Base-by-base conservation (phyloP, 768 basidiomycete species). In the Candolleomyces eurysporus region DNA sequence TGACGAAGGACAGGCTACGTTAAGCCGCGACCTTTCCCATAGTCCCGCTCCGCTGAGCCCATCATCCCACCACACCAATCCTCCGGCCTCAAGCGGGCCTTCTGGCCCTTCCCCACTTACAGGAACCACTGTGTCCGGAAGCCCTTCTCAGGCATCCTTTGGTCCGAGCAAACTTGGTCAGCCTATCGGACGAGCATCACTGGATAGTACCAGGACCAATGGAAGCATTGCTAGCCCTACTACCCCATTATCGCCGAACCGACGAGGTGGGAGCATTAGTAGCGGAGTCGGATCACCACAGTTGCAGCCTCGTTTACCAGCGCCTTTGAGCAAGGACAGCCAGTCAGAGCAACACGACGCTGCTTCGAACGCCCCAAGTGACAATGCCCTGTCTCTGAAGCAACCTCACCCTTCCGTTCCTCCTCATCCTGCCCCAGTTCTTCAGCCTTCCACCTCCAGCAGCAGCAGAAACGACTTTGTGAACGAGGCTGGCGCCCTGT, bases 401-500 rank as follows among this genome's bases (percentile, higher is more conserved):
- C 50, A 39, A 19, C 19, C 51, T 16, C 16, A 32, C 22, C 51
- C 48, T 10, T 13, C 22, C 17, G 51, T 26, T 19, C 22, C 51
- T 52, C 51, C 51, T 13, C 31, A 30, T 3, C 22, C 51, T 13
- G n/a, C 50, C 42, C 50, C 59, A 17, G 9, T 11, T 3, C 31
- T 36, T 13, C 49, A 17, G 17, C 10, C 42, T 26, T 54, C 60
- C 4, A 8, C 40, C 3, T 22, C 61, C 13, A 65, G 63, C 10
- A 68, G 71, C 45, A 76, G 77, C 43, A 72, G 72, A 6, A 61
- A 61, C 64, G 71, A 76, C 72, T 71, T 88, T 40, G 63, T 69
- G 43, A 70, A 70, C 58, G 87, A 89, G 67, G 85, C 85, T 11
- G 85, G 85, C 26, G 86, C 88, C 13, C 70, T 90, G 48, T 90